phyloP scores from a whole-genome alignment of 495 filamentous ascomycete species.

The Hypoxylon fuscum region DNA sequence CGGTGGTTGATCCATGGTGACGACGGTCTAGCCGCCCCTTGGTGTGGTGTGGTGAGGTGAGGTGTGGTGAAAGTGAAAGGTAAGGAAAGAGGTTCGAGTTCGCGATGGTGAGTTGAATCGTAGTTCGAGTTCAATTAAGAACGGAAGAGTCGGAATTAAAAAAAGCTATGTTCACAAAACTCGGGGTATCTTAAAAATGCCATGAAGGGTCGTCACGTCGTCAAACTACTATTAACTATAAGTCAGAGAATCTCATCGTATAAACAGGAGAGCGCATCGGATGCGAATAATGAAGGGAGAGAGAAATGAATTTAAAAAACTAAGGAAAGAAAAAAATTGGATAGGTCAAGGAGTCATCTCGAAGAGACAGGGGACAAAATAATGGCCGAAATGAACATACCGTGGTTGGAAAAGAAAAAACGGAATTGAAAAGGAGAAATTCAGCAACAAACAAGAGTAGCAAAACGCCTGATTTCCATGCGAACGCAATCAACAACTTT shows the following conservation, averaged over 20 bases:
- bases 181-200: conserved; percentile 48
- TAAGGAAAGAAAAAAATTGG: not conserved
- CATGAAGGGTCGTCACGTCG: conserved; percentile 49
- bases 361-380: conserved; percentile 16
- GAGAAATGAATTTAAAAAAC: conserved; percentile 1
- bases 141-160: conserved; percentile 40
- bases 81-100: no score
- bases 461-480: conserved; percentile 24
- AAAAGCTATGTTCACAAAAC: conserved; percentile 19
- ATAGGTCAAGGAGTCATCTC: conserved; percentile 17
- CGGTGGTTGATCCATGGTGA: conserved; percentile 36
- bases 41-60: no score
- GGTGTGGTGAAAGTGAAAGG: no score
- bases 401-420: conserved; percentile 13
- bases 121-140: conserved; percentile 21
- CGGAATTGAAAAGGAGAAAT: conserved; percentile 14
- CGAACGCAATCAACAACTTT: conserved; percentile 24
- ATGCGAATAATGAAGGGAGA: not conserved
- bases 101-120: no score
- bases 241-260: conserved; percentile 15
- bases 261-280: not conserved
- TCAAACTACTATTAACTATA: conserved; percentile 26
- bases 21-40: conserved; percentile 24
- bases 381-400: conserved; percentile 31
- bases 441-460: conserved; percentile 22